Evolutionary conservation across 257 asterid genomes (phyloP), one percentile per base, ranked within the genome.

Genomic region (Penstemon davidsonii): DNA sequence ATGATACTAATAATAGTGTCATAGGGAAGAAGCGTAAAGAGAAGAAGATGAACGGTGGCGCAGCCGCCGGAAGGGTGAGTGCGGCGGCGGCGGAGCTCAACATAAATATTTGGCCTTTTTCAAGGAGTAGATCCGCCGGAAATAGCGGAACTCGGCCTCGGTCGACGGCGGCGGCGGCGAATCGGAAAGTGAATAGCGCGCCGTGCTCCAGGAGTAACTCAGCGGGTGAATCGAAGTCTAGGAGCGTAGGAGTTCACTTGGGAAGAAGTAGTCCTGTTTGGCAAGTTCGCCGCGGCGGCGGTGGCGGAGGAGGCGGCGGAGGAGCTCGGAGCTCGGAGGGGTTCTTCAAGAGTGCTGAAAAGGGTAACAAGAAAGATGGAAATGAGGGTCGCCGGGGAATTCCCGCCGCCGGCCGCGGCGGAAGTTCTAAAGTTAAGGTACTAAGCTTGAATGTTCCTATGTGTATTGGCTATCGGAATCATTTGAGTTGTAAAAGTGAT

Each of bases 121-220:
- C 88, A 0, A 76, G 99, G 85, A 90, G 96, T 62, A 93, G 95
- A 84, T 93, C 99, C 56, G 94, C 99, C 73, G 99, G 99, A 1
- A 93, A 84, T 43, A 81, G 86, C 53, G 96, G 89, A 5, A 45
- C 67, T 7, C 84, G 95, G 81, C 95, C 91, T 6, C 76, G 94
- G 18, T 52, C 87, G 55, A 64, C 85, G 75, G 74, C 75, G 50
- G 51, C 80, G 38, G 58, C 82, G 1, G 9, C 82, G 1, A 7
- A 19, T 4, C 82, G 99, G 81, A 93, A 88, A 70, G 96, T 83
- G 71, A 90, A 97, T 59, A 90, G 97, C 68, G 97, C 97, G 25
- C 97, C 99, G 47, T 93, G 99, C 73, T 90, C 97, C 9, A 57
- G 99, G 78, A 90, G 99, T n/a, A 93, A 93, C 87, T 93, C 97